phyloP scores from a whole-genome alignment of 2,329 filamentous ascomycete genomes.

The Rhexocercosporidium sp. region DNA sequence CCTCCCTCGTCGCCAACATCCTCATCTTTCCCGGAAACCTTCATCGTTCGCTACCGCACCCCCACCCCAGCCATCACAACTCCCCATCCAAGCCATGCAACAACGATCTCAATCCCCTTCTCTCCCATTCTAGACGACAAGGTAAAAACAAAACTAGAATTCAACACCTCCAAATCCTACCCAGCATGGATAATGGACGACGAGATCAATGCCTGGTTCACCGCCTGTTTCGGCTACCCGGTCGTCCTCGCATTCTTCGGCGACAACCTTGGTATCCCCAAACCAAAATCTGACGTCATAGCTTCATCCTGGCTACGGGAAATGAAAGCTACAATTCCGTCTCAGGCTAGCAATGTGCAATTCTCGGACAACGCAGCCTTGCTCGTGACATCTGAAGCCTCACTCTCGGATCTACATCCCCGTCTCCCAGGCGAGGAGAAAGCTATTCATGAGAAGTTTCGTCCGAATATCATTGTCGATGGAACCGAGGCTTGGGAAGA shows the following conservation, averaged over 20 bases:
- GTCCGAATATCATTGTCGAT: slow-evolving; percentile 73
- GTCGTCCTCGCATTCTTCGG: slow-evolving; percentile 60
- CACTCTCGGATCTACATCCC: slow-evolving; percentile 65
- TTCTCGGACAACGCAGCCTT: slow-evolving; percentile 78
- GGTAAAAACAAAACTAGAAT: slow-evolving; percentile 54
- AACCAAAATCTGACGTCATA: slow-evolving; percentile 3
- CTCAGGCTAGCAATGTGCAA: slow-evolving; percentile 3
- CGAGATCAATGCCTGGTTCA: slow-evolving; percentile 68
- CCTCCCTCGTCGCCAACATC: neutral
- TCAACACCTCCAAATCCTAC: slow-evolving; percentile 58
- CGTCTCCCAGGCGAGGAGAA: slow-evolving; percentile 54
- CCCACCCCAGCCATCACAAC: slow-evolving; percentile 44
- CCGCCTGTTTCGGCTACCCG: slow-evolving; percentile 65
- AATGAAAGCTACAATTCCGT: slow-evolving; percentile 11
- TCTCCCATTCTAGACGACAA: slow-evolving; percentile 54
- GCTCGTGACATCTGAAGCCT: slow-evolving; percentile 71
- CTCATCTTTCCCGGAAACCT: slow-evolving; percentile 36
- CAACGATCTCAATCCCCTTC: slow-evolving; percentile 59
- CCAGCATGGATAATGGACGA: slow-evolving; percentile 66
- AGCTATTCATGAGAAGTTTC: slow-evolving; percentile 70
- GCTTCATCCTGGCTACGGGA: slow-evolving; percentile 16
- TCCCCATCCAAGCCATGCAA: slow-evolving; percentile 26
- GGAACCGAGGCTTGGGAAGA: slow-evolving; percentile 67
- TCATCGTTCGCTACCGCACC: slow-evolving; percentile 48
- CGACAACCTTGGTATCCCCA: slow-evolving; percentile 17